Evolutionary conservation across 257 asterid species (phyloP), one percentile per base, ranked within the genome.

Genomic region (Solanum chilense): DNA sequence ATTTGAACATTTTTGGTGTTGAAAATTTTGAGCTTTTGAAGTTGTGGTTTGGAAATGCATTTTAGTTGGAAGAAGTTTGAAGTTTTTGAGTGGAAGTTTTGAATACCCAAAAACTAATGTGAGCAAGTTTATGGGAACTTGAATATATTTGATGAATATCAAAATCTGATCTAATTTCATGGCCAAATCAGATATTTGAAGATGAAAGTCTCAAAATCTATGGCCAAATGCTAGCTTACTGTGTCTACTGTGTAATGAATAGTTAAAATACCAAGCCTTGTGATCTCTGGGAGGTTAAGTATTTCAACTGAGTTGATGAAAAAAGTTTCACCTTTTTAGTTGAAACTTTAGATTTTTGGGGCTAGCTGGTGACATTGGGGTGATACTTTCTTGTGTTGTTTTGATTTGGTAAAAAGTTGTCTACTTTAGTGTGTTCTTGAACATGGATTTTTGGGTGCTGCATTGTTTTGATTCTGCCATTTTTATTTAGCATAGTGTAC

Each of bases 381-480:
- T 81, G 69, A 21, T 89, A 74, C 41, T 42, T 62, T 45, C 84
- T 49, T 60, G 49, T 75, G 49, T 5, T 45, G 49, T 86, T 77
- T 89, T 47, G 27, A 71, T 78, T 85, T 78, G 82, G 83, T 76
- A 83, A 45, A 81, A 69, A 89, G 88, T 64, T 90, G 12, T 87
- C 13, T 68, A 25, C 76, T 88, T 88, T 39, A 86, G 73, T 58
- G 41, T 44, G 83, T 70, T 89, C 83, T 81, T 82, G 25, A 27
- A 37, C 8, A 12, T 49, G 42, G 39, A 70, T 27, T 44, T 74
- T 49, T 56, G 39, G 3, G 78, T 47, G 68, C 27, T 89, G 84
- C 75, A 37, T 80, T 13, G 88, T 74, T 87, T 33, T 70, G 35
- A n/a, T 73, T 77, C 86, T 83, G 62, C 52, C n/a, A 81, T 29